These are phyloP conservation scores for Salicornia ramosissima DNA, from an alignment of 148 eudicot genomes.

Conservation along the genomic window DNA sequence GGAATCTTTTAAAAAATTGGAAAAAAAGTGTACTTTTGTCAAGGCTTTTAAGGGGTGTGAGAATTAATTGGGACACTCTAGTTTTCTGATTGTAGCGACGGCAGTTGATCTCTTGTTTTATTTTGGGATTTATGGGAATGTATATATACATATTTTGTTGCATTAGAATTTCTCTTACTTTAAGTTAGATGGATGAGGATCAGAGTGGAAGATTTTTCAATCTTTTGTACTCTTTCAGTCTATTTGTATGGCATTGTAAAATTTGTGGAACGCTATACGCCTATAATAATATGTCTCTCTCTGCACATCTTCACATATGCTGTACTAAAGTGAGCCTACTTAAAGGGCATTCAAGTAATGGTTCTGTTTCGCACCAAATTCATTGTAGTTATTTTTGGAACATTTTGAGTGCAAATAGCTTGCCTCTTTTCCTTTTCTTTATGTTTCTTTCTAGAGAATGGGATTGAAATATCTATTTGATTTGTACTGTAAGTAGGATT, in stretches of 20 bases:
- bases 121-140: too few relatives aligned
- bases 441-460: not conserved
- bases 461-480: not conserved
- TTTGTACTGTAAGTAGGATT: not conserved
- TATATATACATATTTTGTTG: not conserved
- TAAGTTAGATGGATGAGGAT: not conserved
- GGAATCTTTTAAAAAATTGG: not conserved
- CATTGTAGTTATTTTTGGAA: not conserved
- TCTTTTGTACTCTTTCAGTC: not conserved
- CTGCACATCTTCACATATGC: not conserved
- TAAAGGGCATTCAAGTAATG: not conserved
- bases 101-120: not conserved
- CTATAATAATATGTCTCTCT: not conserved
- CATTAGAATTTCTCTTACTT: too few relatives aligned
- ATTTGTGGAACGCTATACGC: not conserved
- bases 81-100: not conserved
- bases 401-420: not conserved
- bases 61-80: too few relatives aligned
- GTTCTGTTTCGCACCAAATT: not conserved
- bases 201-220: not conserved
- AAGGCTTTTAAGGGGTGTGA: not conserved
- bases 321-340: not conserved
- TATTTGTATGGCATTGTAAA: not conserved
- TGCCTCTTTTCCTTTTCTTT: not conserved
- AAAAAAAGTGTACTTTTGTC: not conserved